Evolutionary conservation across 2,329 filamentous ascomycete genomes (phyloP), one percentile per base, ranked within the genome.

Genomic region (Xylariales sp.): DNA sequence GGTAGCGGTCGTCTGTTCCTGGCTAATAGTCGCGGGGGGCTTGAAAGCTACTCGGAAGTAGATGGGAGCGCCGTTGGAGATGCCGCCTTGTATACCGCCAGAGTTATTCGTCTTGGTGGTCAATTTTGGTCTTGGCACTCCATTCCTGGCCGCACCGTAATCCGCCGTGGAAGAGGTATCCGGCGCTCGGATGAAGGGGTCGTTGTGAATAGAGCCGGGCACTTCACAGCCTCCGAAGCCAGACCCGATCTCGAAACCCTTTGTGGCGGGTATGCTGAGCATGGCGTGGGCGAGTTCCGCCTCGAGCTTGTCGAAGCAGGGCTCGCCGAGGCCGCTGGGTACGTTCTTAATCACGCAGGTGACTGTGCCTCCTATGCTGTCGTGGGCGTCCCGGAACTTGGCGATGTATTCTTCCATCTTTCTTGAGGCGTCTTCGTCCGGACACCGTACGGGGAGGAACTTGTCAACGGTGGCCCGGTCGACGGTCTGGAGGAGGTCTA

Each of bases 21-120:
- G 91, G 53, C 93, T 91, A 77, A 98, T 98, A 3, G 96, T 98
- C 36, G 95, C 94, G 2, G 95, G 90, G 9, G 95, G 93, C 86
- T 98, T 98, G 89, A 98, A 98, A 16, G 89, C 94, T 5, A 97
- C 90, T 58, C 92, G 90, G 88, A 98, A 98, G 86, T 97, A 98
- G 82, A 98, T 93, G 66, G 90, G 91, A 48, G 93, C 93, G 66
- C 95, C 96, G 81, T 98, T 98, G 58, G 92, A 91, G 81, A 98
- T 98, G 60, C 95, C 95, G 49, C 95, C 96, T 83, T 98, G 95
- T 74, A 98, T 93, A 71, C 95, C 96, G 10, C 95, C 95, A 1
- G 91, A 95, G 84, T 97, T 94, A 84, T 98, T 98, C 30, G 95
- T 97, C 83, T 91, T 92, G 64, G 95, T 97, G 8, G 90, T 91